Conservation (phyloP, 2,329 filamentous ascomycete genomes). For the Xylaria sp. region DNA sequence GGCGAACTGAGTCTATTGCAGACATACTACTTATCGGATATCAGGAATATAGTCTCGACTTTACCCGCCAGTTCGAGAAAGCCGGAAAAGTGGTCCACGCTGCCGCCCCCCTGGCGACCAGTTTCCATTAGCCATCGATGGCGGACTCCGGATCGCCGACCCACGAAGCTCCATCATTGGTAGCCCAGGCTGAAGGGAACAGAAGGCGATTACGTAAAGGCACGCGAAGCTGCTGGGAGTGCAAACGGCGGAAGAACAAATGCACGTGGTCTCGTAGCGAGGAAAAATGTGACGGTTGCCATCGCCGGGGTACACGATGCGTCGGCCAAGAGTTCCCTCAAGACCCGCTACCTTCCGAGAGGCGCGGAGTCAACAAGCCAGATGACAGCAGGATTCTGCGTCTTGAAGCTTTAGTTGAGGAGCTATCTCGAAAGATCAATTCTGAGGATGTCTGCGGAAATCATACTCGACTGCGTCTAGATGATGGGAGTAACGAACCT, state of each 20-base stretch:
- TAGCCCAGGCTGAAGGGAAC: slow-evolving; percentile 7
- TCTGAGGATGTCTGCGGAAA: neutral
- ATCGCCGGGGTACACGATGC: slow-evolving; percentile 27
- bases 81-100: neutral
- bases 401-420: slow-evolving; percentile 28
- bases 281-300: slow-evolving; percentile 30
- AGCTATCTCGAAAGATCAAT: slow-evolving; percentile 16
- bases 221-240: slow-evolving; percentile 37
- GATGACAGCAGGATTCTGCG: slow-evolving; percentile 25
- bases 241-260: slow-evolving; percentile 35
- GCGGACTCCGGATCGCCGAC: slow-evolving; percentile 18
- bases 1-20: neutral
- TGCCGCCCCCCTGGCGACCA: neutral
- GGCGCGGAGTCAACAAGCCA: slow-evolving; percentile 3
- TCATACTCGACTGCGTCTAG: neutral
- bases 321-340: slow-evolving; percentile 31
- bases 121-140: slow-evolving; percentile 20
- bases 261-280: slow-evolving; percentile 32
- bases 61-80: slow-evolving; percentile 2
- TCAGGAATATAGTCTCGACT: neutral
- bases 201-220: slow-evolving; percentile 34
- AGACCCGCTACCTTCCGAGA: slow-evolving; percentile 4
- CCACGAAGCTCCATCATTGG: slow-evolving; percentile 7
- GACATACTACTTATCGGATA: neutral
- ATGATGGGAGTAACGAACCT: slow-evolving; percentile 1